Evolutionary conservation across 2,329 filamentous ascomycete species (phyloP), one percentile per base, ranked within the genome.

Genomic region (Leptosphaerulina australis): DNA sequence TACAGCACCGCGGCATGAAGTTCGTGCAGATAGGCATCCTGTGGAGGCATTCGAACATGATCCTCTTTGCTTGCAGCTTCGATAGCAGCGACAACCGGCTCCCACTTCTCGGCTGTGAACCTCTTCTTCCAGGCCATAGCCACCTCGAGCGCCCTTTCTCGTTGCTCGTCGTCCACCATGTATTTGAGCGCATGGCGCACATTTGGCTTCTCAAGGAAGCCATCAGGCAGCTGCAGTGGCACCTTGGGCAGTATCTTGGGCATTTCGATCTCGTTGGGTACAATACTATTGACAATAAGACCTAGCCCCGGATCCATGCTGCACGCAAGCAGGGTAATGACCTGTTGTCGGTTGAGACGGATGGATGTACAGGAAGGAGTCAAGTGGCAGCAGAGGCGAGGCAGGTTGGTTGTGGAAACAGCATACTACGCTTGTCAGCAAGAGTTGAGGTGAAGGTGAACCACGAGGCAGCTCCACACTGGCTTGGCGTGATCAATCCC

Each of bases 111-210:
- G 3, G 41, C 36, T 3, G 30, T 44, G 33, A 65, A 65, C 8
- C 39, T 38, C 25, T 50, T 37, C 5, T 53, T 56, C 56, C 58
- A 62, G 6, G 35, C 45, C 14, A 31, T 20, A 4, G 52, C 57
- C 3, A 46, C 20, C 26, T 43, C 48, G 15, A 63, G 12, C 26
- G 55, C 24, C 15, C 35, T 12, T 15, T 35, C 35, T 1, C 53
- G 43, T 24, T 60, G 40, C 22, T 58, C 53, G 2, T 48, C 48
- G 6, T 34, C 37, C 2, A 18, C 10, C 2, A 63, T 47, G 9
- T 48, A 35, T 18, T 61, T 62, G 6, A 63, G 48, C 15, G 56
- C 55, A 6, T 50, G 44, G 11, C 50, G 53, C 22, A 62, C 51
- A 25, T 65, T 52, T 36, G 51, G 31, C 15, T 57, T 58, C 10